Evolutionary conservation across 441 rosid genomes (phyloP).

Genomic region (Isatis lusitanica): DNA sequence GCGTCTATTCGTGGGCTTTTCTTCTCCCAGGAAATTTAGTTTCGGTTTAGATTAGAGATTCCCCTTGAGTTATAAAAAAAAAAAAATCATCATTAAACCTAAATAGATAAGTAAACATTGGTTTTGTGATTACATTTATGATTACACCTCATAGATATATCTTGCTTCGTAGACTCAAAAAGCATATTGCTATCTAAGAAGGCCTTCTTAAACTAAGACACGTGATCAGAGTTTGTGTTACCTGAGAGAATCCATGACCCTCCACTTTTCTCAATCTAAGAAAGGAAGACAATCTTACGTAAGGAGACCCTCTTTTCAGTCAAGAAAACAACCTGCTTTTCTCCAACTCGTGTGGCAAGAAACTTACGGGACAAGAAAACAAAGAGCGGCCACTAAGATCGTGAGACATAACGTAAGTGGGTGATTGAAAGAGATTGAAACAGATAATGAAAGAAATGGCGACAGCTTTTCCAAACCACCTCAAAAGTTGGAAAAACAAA

Average conservation of each 20-base stretch:
- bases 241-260: background rate
- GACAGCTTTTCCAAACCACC: conserved; percentile 17
- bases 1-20: too few relatives aligned
- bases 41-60: too few relatives aligned
- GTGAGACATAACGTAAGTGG: conserved; percentile 5
- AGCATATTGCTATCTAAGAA: background rate
- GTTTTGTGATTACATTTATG: too few relatives aligned
- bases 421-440: conserved; percentile 21
- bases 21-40: too few relatives aligned
- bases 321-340: conserved; percentile 23
- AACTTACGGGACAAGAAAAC: conserved; percentile 9
- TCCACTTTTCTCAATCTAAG: background rate
- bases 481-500: conserved; percentile 10
- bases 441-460: background rate
- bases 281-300: conserved; percentile 16
- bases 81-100: too few relatives aligned
- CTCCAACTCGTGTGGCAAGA: conserved; percentile 2
- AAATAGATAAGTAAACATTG: background rate
- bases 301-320: conserved; percentile 10
- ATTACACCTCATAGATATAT: background rate
- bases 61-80: too few relatives aligned
- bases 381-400: conserved; percentile 9
- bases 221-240: background rate
- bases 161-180: background rate
- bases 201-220: background rate